Base-by-base conservation (phyloP, 805 yeast species). In the Maudiozyma serrabonitensis region DNA sequence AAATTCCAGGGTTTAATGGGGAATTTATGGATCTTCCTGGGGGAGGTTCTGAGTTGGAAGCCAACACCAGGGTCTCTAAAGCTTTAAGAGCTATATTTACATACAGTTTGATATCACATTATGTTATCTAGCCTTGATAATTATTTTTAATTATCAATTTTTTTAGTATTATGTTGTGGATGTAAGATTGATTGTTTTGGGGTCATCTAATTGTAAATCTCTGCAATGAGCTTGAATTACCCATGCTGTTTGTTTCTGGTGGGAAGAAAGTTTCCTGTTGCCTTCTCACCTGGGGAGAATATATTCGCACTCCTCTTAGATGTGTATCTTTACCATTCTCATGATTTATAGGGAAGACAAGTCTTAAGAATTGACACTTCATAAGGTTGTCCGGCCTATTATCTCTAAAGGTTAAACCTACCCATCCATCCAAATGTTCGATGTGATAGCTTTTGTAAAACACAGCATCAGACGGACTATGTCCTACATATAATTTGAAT, bases 301-400 rank as follows among this genome's bases (percentile, higher is more conserved):
- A 65, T 11, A 63, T 26, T 21, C 80, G 79, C 16, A 90, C 72
- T 0, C 89, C 84, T 44, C 99, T 68, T 11, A 93, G 71, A 63
- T 89, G 98, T 0, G 96, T 83, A 64, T 93, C 99, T 61, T 91
- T 93, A 43, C 99, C 99, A 61, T 87, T 89, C 61, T 90, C 97
- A 58, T 88, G 96, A 58, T 95, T 93, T 1, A 57, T 48, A 9
- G 67, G 67, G 45, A 67, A 63, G 11, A 52, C 54, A 16, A 67
- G 46, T 26, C 60, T 58, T 13, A 66, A 35, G 45, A 57, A 64
- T 37, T 64, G 66, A 43, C 68, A 61, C 38, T 59, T 61, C 34
- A 66, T 49, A 1, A 59, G 49, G 12, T 48, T 43, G 39, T 62
- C 67, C 13, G 45, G 49, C 45, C 61, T 56, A 26, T 59, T 59